phyloP scores from a whole-genome alignment of 805 yeast genomes.

The Candida succiphila region DNA sequence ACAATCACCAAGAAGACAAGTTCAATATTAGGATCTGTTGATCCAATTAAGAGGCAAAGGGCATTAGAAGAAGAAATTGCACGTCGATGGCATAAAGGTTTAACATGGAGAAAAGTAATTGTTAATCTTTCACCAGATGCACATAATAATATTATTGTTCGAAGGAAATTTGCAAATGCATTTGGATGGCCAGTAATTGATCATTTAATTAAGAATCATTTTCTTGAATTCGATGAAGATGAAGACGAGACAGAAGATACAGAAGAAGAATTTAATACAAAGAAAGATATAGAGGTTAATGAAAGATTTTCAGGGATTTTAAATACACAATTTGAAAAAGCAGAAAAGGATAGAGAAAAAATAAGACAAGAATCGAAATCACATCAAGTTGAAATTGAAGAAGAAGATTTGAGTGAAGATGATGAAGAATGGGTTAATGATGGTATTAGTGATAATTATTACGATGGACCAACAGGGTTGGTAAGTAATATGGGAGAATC shows the following conservation, averaged over 20 bases:
- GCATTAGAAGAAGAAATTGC: slow-evolving; percentile 73
- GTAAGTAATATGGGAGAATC: slow-evolving; percentile 51
- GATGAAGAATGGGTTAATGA: slow-evolving; percentile 46
- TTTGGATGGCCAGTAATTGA: slow-evolving; percentile 93
- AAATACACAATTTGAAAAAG: slow-evolving; percentile 25
- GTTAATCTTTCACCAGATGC: slow-evolving; percentile 88
- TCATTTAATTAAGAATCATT: slow-evolving; percentile 66
- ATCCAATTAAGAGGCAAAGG: slow-evolving; percentile 31
- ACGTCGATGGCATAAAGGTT: slow-evolving; percentile 71
- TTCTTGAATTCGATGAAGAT: slow-evolving; percentile 16
- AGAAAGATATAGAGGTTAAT: slow-evolving; percentile 1
- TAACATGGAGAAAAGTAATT: slow-evolving; percentile 87
- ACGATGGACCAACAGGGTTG: slow-evolving; percentile 66
- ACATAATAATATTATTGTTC: slow-evolving; percentile 83
- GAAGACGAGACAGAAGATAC: slow-evolving; percentile 2
- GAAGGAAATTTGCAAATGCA: slow-evolving; percentile 84
- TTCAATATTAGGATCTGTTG: slow-evolving; percentile 13
- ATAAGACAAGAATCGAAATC: neutral
- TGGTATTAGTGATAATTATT: slow-evolving; percentile 21
- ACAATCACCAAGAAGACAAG: slow-evolving; percentile 14
- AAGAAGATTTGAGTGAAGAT: slow-evolving; percentile 11
- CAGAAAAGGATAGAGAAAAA: slow-evolving; percentile 25
- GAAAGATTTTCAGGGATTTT: slow-evolving; percentile 13
- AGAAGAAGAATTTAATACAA: slow-evolving; percentile 5
- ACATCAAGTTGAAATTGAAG: slow-evolving; percentile 1